Conservation (phyloP, 805 yeast species). For the Kuraishia hungarica region DNA sequence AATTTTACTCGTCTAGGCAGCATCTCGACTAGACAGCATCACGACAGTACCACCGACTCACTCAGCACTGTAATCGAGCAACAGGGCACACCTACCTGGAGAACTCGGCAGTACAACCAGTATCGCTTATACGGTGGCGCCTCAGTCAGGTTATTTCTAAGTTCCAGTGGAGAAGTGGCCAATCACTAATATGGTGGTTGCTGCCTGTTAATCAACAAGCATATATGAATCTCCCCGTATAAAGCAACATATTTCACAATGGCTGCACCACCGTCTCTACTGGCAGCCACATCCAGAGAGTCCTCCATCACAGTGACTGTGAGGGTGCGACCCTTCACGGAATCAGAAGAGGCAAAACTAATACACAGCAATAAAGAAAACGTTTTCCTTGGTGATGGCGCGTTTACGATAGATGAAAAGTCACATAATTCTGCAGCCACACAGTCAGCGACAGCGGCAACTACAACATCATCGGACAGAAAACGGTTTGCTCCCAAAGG, state of each 20-base stretch:
- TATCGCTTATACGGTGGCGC: too few species aligned
- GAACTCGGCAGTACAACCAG: too few species aligned
- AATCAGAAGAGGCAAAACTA: slow-evolving; percentile 40
- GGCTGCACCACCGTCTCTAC: background rate
- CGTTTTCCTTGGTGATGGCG: slow-evolving; percentile 47
- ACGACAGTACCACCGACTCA: too few species aligned
- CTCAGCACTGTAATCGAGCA: too few species aligned
- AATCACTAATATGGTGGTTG: too few species aligned
- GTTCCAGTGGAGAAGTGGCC: too few species aligned
- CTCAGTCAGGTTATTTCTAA: too few species aligned
- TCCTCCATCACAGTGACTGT: slow-evolving; percentile 73
- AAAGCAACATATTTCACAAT: background rate
- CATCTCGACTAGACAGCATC: too few species aligned
- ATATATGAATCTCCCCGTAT: background rate
- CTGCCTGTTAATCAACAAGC: too few species aligned
- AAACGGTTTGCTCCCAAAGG: slow-evolving; percentile 32
- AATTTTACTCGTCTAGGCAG: too few species aligned
- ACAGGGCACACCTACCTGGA: too few species aligned
- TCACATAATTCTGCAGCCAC: background rate
- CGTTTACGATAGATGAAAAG: slow-evolving; percentile 19
- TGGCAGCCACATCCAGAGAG: slow-evolving; percentile 17
- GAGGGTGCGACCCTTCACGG: slow-evolving; percentile 78
- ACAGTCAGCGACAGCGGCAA: slow-evolving; percentile 4
- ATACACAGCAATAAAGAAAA: slow-evolving; percentile 14
- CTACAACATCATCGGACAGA: background rate